Conservation (phyloP, 208 protist species). For the Leishmania braziliensis region DNA sequence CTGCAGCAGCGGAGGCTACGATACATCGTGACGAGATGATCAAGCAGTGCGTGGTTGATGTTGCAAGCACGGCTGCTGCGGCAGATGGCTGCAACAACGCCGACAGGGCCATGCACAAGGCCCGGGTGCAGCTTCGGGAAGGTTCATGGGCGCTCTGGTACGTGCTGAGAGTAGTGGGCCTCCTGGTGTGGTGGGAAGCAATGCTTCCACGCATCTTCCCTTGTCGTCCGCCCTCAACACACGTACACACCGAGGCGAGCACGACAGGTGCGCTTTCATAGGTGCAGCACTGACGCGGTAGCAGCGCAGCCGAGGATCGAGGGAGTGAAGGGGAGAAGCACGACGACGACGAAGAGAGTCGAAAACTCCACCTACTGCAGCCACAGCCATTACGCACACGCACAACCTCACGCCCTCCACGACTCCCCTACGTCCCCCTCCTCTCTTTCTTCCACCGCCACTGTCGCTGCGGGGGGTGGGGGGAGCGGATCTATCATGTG, state of each 20-base stretch:
- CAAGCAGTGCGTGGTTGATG: not conserved
- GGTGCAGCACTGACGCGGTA: not conserved
- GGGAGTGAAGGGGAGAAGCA: not conserved
- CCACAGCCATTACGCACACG: not conserved
- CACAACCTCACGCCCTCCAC: not conserved
- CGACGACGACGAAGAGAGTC: not conserved
- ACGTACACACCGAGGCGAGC: not conserved
- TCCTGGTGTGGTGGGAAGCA: conserved; percentile 20
- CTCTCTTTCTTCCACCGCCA: not conserved
- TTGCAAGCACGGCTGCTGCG: not conserved
- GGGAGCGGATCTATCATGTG: not conserved
- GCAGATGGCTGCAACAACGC: not conserved
- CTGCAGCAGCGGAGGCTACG: not conserved
- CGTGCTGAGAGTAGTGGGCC: conserved; percentile 18
- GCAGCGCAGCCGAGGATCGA: not conserved
- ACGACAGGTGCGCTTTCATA: not conserved
- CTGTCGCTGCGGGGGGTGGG: not conserved
- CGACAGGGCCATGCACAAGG: not conserved
- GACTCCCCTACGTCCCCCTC: not conserved
- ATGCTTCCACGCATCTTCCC: not conserved
- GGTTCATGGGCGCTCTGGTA: conserved; percentile 24
- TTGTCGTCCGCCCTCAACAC: not conserved
- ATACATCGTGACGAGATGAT: not conserved
- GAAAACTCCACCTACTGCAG: not conserved
- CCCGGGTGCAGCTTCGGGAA: conserved; percentile 14